phyloP scores from a whole-genome alignment of 1,139 yeast species.

The Yamadazyma triangularis region DNA sequence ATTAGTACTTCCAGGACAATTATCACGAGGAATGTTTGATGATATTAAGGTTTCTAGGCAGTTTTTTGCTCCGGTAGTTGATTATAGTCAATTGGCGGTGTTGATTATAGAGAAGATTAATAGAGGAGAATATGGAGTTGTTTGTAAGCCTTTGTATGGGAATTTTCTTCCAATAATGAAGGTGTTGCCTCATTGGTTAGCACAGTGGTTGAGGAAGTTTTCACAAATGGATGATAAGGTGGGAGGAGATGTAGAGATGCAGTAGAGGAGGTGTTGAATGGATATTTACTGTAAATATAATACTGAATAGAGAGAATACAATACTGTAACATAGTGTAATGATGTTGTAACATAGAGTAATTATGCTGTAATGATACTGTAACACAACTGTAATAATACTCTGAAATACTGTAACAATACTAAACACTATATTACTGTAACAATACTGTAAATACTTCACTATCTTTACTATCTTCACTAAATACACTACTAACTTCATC shows the following conservation, averaged over 20 bases:
- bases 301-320: too few species aligned
- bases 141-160: conserved; percentile 59
- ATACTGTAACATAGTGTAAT: too few species aligned
- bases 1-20: conserved; percentile 64
- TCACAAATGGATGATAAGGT: conserved; percentile 50
- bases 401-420: too few species aligned
- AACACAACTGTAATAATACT: too few species aligned
- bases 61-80: conserved; percentile 63
- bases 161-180: conserved; percentile 51
- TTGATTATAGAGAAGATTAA: conserved; percentile 37
- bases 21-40: conserved; percentile 56
- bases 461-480: too few species aligned
- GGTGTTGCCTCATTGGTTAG: conserved; percentile 47
- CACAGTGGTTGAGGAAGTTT: conserved; percentile 42
- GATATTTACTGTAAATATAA: too few species aligned
- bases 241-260: neutral
- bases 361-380: too few species aligned
- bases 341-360: too few species aligned
- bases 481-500: too few species aligned
- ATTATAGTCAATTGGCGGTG: conserved; percentile 37
- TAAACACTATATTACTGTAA: too few species aligned
- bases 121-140: conserved; percentile 48
- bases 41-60: conserved; percentile 56
- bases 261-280: too few species aligned
- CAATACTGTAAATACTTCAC: too few species aligned